Base-by-base conservation (phyloP, 306 rosid genomes). In the Herpetospermum pedunculosum region DNA sequence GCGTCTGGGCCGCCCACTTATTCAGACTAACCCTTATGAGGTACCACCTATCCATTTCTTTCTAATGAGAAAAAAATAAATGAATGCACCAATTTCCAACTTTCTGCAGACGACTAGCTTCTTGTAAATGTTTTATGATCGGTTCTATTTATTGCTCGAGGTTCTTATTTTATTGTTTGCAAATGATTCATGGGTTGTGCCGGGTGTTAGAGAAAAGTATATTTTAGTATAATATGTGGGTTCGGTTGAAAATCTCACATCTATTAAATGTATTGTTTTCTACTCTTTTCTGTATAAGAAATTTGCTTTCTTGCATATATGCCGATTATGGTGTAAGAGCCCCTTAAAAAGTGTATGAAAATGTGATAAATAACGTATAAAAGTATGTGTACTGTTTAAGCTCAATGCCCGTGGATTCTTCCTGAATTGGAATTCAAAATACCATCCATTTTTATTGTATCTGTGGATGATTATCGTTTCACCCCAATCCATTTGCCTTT, bases 1-100 rank as follows among this genome's bases (percentile, higher is more conserved):
- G 76, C 97, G 99, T 48, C 75, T 95, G 13, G 99, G 99, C 12
- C 99, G 99, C 6, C 99, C 99, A 43, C 96, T 95, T 49, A 85
- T 91, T 71, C 90, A 91, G 40, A 95, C 99, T 2, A 92, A 84
- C 77, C 78, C 92, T 63, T 95, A 95, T 12, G 99, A 95, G 96
- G 99, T 90, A 40, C 8, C 49, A n/a, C 5, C 4, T 23, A 8
- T 25, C 18, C 28, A 13, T 52, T 52, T 57, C 46, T 48, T 34
- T 72, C 63, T 72, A 18, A 11, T 15, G 43, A 72, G 6, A 60
- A 50, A 49, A 32, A 32, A 38, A 15, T 7, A 32, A 48, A 48
- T 35, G 28, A 21, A n/a, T 40, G 50, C 52, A 10, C 58, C 75
- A n/a, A 8, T 30, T 32, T 44, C 4, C 25, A 18, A 3, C 32